A percentile compares a stretch with the other conserved stretches of the same genome.
Conservation (phyloP, 163 green algal genomes). For the Chlorella variabilis region DNA sequence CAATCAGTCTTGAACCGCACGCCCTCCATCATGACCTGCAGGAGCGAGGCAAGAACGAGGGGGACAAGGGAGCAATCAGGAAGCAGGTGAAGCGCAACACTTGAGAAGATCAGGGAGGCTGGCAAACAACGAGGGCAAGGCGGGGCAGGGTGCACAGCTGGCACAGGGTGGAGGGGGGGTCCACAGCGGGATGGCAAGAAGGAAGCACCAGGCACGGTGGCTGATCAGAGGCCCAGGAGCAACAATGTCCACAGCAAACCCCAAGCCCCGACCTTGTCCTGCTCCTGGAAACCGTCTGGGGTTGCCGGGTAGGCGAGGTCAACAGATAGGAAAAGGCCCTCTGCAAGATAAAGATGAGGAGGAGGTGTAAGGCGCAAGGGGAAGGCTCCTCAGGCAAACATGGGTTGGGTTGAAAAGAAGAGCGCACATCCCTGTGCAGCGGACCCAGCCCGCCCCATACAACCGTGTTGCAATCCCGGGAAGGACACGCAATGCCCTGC, state of each 20-base stretch:
- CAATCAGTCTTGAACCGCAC: constrained; percentile 19
- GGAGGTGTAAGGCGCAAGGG: too few species aligned
- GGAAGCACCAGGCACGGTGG: neutral
- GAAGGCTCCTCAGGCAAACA: too few species aligned
- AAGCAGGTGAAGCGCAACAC: too few species aligned
- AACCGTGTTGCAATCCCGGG: too few species aligned
- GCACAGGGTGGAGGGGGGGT: too few species aligned
- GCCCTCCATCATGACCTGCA: constrained; percentile 15
- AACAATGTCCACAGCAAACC: too few species aligned
- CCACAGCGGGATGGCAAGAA: neutral
- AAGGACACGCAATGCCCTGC: too few species aligned
- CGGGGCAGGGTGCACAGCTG: neutral
- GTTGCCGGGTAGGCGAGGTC: constrained; percentile 20
- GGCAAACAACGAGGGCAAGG: neutral
- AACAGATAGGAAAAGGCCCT: constrained; percentile 36
- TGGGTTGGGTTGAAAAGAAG: too few species aligned
- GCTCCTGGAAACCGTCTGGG: neutral
- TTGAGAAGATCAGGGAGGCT: neutral
- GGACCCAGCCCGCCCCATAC: too few species aligned
- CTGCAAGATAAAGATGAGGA: neutral
- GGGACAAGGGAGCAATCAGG: neutral
- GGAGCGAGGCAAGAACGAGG: neutral
- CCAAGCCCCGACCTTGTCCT: constrained; percentile 9
- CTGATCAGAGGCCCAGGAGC: neutral
- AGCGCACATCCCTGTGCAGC: too few species aligned